Percentiles rank a stretch among this genome's conserved stretches.
These are phyloP conservation scores for Kurtzmaniella fragi DNA, from an alignment of 805 yeast species.

Conservation along the genomic window DNA sequence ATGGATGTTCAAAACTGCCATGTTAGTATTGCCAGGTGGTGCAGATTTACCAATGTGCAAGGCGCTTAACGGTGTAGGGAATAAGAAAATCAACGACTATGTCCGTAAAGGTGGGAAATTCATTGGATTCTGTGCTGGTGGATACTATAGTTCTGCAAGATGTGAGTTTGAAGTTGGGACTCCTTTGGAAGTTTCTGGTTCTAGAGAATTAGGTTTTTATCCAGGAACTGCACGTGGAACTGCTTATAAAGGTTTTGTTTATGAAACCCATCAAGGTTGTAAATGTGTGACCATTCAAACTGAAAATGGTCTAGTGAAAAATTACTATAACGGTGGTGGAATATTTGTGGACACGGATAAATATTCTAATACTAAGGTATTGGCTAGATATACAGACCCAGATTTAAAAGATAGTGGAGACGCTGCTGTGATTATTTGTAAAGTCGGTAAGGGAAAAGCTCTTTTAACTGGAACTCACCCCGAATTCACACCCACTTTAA, in stretches of 20 bases:
- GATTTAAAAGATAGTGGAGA: slow-evolving; percentile 20
- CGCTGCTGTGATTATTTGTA: slow-evolving; percentile 72
- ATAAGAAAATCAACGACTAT: slow-evolving; percentile 52
- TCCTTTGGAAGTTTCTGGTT: slow-evolving; percentile 74
- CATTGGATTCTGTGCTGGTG: slow-evolving; percentile 95
- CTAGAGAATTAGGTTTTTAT: slow-evolving; percentile 74
- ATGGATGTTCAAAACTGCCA: slow-evolving; percentile 76
- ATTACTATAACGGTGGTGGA: slow-evolving; percentile 88
- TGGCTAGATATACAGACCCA: slow-evolving; percentile 61
- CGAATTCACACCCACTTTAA: slow-evolving; percentile 61
- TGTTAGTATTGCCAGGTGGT: slow-evolving; percentile 92
- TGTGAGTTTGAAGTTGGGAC: slow-evolving; percentile 84
- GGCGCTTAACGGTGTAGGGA: slow-evolving; percentile 67
- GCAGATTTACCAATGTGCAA: slow-evolving; percentile 87
- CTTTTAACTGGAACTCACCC: slow-evolving; percentile 86
- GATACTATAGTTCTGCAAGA: slow-evolving; percentile 68
- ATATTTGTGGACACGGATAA: slow-evolving; percentile 72
- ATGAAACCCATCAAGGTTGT: slow-evolving; percentile 75
- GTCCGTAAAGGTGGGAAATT: slow-evolving; percentile 77
- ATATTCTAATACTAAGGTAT: slow-evolving; percentile 56
- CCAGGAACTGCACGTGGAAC: slow-evolving; percentile 84
- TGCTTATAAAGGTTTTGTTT: slow-evolving; percentile 74
- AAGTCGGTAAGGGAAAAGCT: slow-evolving; percentile 70
- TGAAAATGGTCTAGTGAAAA: slow-evolving; percentile 21
- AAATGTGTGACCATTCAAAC: slow-evolving; percentile 47